Base-by-base conservation (phyloP, 2,329 filamentous ascomycete species). In the Juglanconis juglandina region DNA sequence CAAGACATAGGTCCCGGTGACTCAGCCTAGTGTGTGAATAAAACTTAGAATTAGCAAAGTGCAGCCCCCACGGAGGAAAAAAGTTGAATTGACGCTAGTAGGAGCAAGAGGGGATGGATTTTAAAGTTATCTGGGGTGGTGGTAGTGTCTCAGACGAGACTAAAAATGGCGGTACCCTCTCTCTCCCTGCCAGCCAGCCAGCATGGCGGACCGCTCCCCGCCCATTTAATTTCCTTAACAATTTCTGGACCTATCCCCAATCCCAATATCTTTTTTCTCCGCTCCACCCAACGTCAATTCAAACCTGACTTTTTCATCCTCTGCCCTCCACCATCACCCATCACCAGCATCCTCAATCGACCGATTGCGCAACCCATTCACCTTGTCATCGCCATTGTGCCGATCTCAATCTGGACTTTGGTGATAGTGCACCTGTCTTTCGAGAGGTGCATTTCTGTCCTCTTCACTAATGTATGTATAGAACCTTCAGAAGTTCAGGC, bases 61-160 rank as follows among this genome's bases (percentile, higher is more conserved):
- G 6, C n/a, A 53, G 14, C 11, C 13, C 14, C 35, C 50, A 41
- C 24, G 50, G 13, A 2, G 13, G n/a, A 13, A 17, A 42, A 53
- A 30, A 46, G 14, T 46, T 3, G 14, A 30, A 17, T 44, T 37
- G 46, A 17, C 17, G 44, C 34, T 56, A 41, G 10, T 14, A 49
- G 4, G 11, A 47, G 46, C 9, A 33, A 17, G 35, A 3, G n/a
- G 7, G 34, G 42, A 48, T 6, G 17, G 17, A 37, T 47, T 32
- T 49, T 56, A 49, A 8, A 56, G 46, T 48, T 48, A 46, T 32
- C 39, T 41, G 33, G 46, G 53, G 2, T 42, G 24, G 47, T 39
- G n/a, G 5, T 47, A n/a, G 44, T 49, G 53, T 56, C 46, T 56
- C 53, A 49, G 53, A 47, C 53, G 34, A 49, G 42, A 56, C 53